A percentile compares a stretch with the other conserved stretches of the same genome.
These are phyloP conservation scores for Fomes fomentarius DNA, from an alignment of 1,284 basidiomycete species.

Conservation along the genomic window DNA sequence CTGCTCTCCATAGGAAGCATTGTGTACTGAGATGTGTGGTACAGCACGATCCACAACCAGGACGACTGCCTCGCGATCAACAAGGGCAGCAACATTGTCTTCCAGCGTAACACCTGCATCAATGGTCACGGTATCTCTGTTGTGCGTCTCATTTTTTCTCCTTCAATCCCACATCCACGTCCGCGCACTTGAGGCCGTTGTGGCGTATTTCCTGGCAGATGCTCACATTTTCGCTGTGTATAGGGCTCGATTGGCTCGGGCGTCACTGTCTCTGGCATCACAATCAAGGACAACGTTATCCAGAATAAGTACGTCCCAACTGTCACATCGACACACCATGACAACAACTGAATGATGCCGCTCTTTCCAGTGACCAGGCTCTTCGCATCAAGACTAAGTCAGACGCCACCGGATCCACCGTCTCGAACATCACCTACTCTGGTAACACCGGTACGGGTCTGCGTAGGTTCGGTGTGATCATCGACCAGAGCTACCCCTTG, in stretches of 20 bases:
- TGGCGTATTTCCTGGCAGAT: too few species aligned
- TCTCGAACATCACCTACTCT: constrained; percentile 42
- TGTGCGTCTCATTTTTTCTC: constrained; percentile 14
- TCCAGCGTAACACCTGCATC: constrained; percentile 55
- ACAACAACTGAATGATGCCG: not conserved
- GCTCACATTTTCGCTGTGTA: not conserved
- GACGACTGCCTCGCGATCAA: constrained; percentile 71
- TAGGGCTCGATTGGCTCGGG: constrained; percentile 54
- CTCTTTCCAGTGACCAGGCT: constrained; percentile 37
- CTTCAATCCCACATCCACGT: too few species aligned
- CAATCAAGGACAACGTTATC: constrained; percentile 50
- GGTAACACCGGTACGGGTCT: constrained; percentile 32
- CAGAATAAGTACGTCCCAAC: constrained; percentile 33
- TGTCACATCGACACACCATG: not conserved
- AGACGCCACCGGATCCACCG: constrained; percentile 36
- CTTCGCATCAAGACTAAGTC: constrained; percentile 45
- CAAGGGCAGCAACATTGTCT: constrained; percentile 55
- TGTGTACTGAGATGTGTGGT: not conserved
- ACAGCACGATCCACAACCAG: constrained; percentile 38
- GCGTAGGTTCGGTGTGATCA: constrained; percentile 40
- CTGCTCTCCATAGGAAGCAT: not conserved
- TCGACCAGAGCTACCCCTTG: constrained; percentile 44
- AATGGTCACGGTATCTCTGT: constrained; percentile 66
- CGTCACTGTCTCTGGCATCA: constrained; percentile 47
- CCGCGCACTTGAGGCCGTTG: too few species aligned